These are phyloP conservation scores for Camellia lanceoleosa DNA, from an alignment of 148 eudicot species.

Conservation along the genomic window DNA sequence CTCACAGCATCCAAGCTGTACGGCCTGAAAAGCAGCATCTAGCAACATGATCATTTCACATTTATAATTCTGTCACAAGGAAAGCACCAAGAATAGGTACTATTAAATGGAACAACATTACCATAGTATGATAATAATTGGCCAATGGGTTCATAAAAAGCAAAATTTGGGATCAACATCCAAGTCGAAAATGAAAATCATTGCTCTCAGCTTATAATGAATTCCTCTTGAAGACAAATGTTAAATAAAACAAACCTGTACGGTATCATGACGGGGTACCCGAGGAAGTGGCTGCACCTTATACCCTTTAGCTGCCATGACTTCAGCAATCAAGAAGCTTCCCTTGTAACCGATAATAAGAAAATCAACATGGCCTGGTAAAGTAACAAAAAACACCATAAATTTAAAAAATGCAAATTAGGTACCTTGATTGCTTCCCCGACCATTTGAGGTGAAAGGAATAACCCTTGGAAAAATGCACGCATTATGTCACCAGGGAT, in stretches of 20 bases:
- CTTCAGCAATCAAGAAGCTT: slow-evolving; percentile 83
- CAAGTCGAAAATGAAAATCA: background rate
- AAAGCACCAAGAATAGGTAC: background rate
- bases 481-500: slow-evolving; percentile 92
- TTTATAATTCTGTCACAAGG: background rate
- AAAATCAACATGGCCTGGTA: slow-evolving; percentile 4
- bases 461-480: slow-evolving; percentile 80
- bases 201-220: background rate
- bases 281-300: slow-evolving; percentile 87
- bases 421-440: slow-evolving; percentile 93
- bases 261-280: slow-evolving; percentile 77
- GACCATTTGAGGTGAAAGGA: slow-evolving; percentile 96
- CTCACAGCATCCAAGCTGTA: slow-evolving; percentile 82
- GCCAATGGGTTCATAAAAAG: background rate
- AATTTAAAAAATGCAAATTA: background rate
- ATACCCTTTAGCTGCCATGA: slow-evolving; percentile 76
- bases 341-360: slow-evolving; percentile 44
- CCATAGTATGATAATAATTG: background rate
- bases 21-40: slow-evolving; percentile 50
- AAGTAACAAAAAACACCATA: slow-evolving; percentile 1
- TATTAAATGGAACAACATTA: background rate
- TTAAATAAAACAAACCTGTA: slow-evolving; percentile 50
- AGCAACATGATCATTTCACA: background rate
- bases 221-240: background rate
- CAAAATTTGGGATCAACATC: background rate